A percentile compares a stretch with the other conserved stretches of the same genome.
Conservation (phyloP, 2,329 filamentous ascomycete species). For the Cytospora piceicola region DNA sequence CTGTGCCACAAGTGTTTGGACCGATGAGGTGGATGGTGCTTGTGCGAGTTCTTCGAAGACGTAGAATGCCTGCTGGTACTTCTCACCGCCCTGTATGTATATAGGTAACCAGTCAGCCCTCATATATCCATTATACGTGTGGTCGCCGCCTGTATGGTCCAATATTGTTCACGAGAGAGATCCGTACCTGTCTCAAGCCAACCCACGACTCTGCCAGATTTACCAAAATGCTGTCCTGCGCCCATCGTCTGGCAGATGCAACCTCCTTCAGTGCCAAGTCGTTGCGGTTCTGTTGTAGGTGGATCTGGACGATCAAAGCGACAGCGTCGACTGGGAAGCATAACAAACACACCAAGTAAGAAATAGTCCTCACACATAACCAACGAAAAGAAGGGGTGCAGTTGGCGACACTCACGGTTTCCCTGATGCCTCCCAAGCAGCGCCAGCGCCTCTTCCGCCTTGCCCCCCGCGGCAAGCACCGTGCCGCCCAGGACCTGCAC, state of each 20-base stretch:
- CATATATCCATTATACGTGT: neutral
- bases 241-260: constrained; percentile 83
- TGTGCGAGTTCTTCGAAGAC: constrained; percentile 96
- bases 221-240: constrained; percentile 89
- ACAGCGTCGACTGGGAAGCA: constrained; percentile 68
- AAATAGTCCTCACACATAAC: neutral
- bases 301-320: constrained; percentile 87
- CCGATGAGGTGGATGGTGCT: constrained; percentile 77
- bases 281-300: constrained; percentile 87
- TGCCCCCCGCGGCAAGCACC: constrained; percentile 77
- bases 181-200: constrained; percentile 77
- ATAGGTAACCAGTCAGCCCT: neutral
- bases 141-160: neutral
- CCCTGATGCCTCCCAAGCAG: constrained; percentile 83
- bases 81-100: constrained; percentile 75
- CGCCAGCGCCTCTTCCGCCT: constrained; percentile 82
- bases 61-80: constrained; percentile 96
- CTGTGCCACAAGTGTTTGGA: constrained; percentile 79
- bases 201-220: constrained; percentile 97
- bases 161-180: neutral
- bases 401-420: constrained; percentile 64
- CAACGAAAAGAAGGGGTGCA: neutral
- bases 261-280: constrained; percentile 93
- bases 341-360: constrained; percentile 33
- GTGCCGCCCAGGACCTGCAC: constrained; percentile 85